phyloP scores from a whole-genome alignment of 2,329 filamentous ascomycete species.

The Hymenoscyphus linearis region DNA sequence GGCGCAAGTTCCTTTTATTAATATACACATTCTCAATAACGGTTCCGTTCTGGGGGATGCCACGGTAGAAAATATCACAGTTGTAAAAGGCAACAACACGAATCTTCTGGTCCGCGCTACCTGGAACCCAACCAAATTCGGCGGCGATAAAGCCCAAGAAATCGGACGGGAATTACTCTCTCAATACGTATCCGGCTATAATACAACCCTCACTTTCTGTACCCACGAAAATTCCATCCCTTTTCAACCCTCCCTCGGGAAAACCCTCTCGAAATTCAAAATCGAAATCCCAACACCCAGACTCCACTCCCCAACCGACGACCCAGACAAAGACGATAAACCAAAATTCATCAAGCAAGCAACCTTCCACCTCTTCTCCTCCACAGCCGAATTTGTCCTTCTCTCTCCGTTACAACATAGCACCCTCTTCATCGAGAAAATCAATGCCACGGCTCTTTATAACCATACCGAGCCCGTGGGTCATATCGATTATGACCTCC shows the following conservation, averaged over 20 bases:
- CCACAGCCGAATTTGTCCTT: conserved; percentile 78
- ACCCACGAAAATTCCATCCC: conserved; percentile 71
- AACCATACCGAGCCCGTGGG: conserved; percentile 75
- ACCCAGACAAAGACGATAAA: conserved; percentile 39
- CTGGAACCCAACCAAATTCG: conserved; percentile 65
- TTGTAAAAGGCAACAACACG: conserved; percentile 67
- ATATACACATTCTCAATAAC: conserved; percentile 70
- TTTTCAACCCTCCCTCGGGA: conserved; percentile 62
- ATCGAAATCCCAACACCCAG: conserved; percentile 68
- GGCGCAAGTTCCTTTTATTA: conserved; percentile 73
- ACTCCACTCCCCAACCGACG: conserved; percentile 49
- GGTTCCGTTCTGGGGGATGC: conserved; percentile 71
- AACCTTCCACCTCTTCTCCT: conserved; percentile 80
- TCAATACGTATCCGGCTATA: conserved; percentile 80
- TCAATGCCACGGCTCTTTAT: conserved; percentile 83
- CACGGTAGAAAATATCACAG: conserved; percentile 55
- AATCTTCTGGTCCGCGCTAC: conserved; percentile 61
- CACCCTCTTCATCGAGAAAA: conserved; percentile 68
- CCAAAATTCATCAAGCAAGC: conserved; percentile 77
- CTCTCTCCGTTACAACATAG: conserved; percentile 71
- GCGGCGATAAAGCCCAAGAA: conserved; percentile 54
- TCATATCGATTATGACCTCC: conserved; percentile 65
- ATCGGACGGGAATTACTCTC: conserved; percentile 72
- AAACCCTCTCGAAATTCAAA: conserved; percentile 65
- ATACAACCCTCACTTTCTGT: conserved; percentile 72